Evolutionary conservation across 768 basidiomycete species (phyloP).

Genomic region (Lepiota venenata): DNA sequence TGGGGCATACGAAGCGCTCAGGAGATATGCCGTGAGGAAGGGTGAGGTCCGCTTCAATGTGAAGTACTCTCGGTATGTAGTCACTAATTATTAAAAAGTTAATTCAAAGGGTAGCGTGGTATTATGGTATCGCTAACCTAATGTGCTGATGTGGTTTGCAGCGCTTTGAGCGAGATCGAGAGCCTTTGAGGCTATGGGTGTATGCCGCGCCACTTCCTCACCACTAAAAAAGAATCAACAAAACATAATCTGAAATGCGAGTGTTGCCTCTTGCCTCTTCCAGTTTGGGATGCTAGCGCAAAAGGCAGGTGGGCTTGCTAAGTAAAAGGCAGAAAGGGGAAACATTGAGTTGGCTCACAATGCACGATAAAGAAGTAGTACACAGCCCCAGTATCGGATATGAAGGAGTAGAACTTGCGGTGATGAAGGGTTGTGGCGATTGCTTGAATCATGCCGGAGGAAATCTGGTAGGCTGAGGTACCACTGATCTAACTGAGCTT

Average conservation of each 20-base stretch:
- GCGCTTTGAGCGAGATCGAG: conserved; percentile 76
- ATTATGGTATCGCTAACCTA: conserved; percentile 39
- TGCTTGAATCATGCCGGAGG: conserved; percentile 56
- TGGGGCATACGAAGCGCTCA: conserved; percentile 63
- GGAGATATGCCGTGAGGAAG: conserved; percentile 65
- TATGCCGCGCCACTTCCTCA: conserved; percentile 42
- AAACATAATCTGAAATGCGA: conserved; percentile 16
- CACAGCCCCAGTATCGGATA: conserved; percentile 72
- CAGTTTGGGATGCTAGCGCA: conserved; percentile 63
- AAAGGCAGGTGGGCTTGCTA: conserved; percentile 4
- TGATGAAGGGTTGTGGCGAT: conserved; percentile 49
- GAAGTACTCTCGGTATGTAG: conserved; percentile 57
- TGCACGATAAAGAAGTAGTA: conserved; percentile 71
- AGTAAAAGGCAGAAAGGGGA: background rate
- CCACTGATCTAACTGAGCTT: conserved; percentile 71
- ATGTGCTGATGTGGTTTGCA: conserved; percentile 64
- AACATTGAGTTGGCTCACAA: conserved; percentile 51
- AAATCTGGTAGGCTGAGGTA: conserved; percentile 63
- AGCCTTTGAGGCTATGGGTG: conserved; percentile 55
- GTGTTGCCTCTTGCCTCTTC: conserved; percentile 46
- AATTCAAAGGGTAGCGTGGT: background rate
- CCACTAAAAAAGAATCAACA: conserved; percentile 22
- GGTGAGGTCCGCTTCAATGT: conserved; percentile 58
- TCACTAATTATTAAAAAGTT: conserved; percentile 39
- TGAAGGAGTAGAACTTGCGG: conserved; percentile 69